These are phyloP conservation scores for Carallia brachiata DNA, from an alignment of 345 rosid genomes.

Conservation along the genomic window DNA sequence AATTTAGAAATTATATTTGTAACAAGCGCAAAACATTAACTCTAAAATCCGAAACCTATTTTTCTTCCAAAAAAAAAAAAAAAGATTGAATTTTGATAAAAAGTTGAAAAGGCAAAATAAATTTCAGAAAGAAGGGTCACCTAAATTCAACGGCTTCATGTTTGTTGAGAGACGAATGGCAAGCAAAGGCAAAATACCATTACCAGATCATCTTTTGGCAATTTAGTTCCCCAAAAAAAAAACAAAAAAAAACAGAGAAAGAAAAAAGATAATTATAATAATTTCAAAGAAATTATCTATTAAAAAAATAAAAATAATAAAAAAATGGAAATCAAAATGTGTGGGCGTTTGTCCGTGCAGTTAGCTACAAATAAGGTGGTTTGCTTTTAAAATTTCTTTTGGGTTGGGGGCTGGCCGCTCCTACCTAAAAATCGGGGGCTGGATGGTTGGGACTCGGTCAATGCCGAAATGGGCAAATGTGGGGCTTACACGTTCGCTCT, in stretches of 20 bases:
- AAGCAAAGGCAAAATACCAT: background rate
- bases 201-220: background rate
- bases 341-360: background rate
- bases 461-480: background rate
- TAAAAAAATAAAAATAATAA: background rate
- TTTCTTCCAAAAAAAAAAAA: no score
- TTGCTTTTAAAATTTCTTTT: background rate
- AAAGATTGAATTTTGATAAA: no score
- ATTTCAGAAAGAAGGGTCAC: no score
- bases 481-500: background rate
- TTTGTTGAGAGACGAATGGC: no score
- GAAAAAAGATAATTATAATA: background rate
- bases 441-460: slow-evolving; percentile 32
- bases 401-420: slow-evolving; percentile 11
- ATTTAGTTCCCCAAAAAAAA: background rate
- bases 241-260: background rate
- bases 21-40: no score
- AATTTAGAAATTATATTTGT: no score
- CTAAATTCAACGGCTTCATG: no score
- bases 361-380: slow-evolving; percentile 6
- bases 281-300: slow-evolving; percentile 14
- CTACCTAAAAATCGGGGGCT: slow-evolving; percentile 15
- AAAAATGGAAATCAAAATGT: background rate
- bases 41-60: no score
- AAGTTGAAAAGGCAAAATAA: no score